Evolutionary conservation across 306 rosid species (phyloP).

Genomic region (Inga laurina): DNA sequence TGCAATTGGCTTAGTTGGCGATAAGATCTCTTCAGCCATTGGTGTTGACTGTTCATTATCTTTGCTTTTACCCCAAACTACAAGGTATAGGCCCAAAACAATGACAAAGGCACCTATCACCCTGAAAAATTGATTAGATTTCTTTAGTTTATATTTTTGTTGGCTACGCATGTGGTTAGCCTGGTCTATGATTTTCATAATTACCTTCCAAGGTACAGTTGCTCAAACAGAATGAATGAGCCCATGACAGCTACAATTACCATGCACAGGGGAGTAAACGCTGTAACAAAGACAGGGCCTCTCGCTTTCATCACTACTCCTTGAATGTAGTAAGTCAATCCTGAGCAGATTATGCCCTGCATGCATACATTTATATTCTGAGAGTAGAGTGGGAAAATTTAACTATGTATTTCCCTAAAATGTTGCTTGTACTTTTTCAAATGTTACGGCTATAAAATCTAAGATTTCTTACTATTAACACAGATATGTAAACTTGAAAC

Average conservation of each 20-base stretch:
- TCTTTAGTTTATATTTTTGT: neutral
- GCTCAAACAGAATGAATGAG: conserved; percentile 61
- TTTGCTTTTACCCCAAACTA: conserved; percentile 89
- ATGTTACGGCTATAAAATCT: neutral
- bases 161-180: neutral
- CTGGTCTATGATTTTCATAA: neutral
- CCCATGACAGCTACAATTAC: conserved; percentile 86
- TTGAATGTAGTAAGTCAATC: conserved; percentile 90
- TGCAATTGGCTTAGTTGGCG: conserved; percentile 31
- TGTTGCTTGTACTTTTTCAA: neutral
- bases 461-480: neutral
- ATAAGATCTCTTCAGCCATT: conserved; percentile 31
- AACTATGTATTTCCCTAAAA: neutral
- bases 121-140: conserved; percentile 49
- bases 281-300: conserved; percentile 95
- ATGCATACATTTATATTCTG: conserved; percentile 4
- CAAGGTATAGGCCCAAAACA: conserved; percentile 68
- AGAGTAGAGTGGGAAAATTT: neutral
- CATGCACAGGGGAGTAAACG: conserved; percentile 85
- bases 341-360: conserved; percentile 93
- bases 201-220: conserved; percentile 81
- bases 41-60: conserved; percentile 43
- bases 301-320: conserved; percentile 81
- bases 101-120: conserved; percentile 72
- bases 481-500: neutral